Evolutionary conservation across 805 yeast genomes (phyloP).

Genomic region (Lipomyces orientalis): DNA sequence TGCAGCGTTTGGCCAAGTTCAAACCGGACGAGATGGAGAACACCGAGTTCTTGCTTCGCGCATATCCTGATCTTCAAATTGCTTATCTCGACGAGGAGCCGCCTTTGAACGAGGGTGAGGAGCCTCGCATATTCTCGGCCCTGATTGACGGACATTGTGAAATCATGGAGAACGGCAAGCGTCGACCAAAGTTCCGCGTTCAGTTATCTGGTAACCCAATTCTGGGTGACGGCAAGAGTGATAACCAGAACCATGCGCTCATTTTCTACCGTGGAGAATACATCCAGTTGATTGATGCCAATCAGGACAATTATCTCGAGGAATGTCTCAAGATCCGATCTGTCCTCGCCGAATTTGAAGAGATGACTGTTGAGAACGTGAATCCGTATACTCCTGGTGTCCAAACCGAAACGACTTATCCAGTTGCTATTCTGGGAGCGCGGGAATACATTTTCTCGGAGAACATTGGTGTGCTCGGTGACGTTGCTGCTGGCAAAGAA

Average conservation of each 20-base stretch:
- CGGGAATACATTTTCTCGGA: conserved; percentile 94
- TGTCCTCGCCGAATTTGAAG: conserved; percentile 90
- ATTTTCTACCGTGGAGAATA: conserved; percentile 93
- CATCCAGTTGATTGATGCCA: conserved; percentile 93
- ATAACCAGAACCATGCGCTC: conserved; percentile 87
- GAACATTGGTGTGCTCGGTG: conserved; percentile 89
- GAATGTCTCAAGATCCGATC: conserved; percentile 91
- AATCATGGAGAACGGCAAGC: conserved; percentile 60
- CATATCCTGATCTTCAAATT: conserved; percentile 75
- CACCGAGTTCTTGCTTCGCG: conserved; percentile 66
- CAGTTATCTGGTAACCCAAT: conserved; percentile 91
- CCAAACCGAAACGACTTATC: conserved; percentile 48
- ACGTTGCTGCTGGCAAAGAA: conserved; percentile 96
- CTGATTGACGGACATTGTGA: conserved; percentile 66
- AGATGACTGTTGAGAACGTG: conserved; percentile 57
- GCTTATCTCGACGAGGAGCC: conserved; percentile 96
- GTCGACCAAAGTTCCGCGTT: conserved; percentile 69
- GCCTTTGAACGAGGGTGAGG: conserved; percentile 51
- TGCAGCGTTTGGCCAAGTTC: conserved; percentile 82
- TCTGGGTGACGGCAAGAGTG: conserved; percentile 95
- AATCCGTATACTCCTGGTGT: conserved; percentile 68
- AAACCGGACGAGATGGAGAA: conserved; percentile 68
- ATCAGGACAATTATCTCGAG: conserved; percentile 93
- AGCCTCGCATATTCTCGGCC: conserved; percentile 66
- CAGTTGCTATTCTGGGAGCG: conserved; percentile 94